Percentiles rank a stretch among this genome's conserved stretches.
These are phyloP conservation scores for Codiaeum variegatum DNA, from an alignment of 441 rosid genomes.

Conservation along the genomic window DNA sequence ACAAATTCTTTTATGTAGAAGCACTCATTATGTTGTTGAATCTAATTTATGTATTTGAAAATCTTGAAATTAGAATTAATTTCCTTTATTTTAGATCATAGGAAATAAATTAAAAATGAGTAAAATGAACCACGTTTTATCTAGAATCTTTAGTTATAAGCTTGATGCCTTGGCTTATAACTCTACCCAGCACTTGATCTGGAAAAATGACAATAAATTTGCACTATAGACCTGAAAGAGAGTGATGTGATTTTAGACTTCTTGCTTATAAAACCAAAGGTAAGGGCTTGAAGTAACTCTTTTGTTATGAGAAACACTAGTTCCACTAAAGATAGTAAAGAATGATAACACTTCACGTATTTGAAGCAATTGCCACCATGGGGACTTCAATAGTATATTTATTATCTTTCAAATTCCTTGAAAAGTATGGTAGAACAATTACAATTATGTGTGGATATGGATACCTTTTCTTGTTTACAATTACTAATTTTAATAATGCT, in stretches of 20 bases:
- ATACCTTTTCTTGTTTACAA: not conserved
- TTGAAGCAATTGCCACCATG: not conserved
- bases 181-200: not conserved
- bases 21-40: not conserved
- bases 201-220: not conserved
- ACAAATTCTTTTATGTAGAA: not conserved
- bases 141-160: constrained; percentile 1
- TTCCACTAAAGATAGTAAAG: not conserved
- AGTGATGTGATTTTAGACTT: not conserved
- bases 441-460: not conserved
- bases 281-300: not conserved
- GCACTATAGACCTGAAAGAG: not conserved
- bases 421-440: too few relatives aligned
- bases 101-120: not conserved
- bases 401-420: too few relatives aligned
- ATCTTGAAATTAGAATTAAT: not conserved
- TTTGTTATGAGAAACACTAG: not conserved
- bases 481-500: constrained; percentile 29
- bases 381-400: too few relatives aligned
- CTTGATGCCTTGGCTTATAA: not conserved
- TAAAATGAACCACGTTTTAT: not conserved
- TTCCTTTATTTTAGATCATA: constrained; percentile 9
- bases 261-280: not conserved
- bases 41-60: not conserved
- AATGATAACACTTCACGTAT: not conserved